Evolutionary conservation across 352 stramenopile genomes (phyloP), one percentile per base, ranked within the genome.

Genomic region (Pythium aristosporum): DNA sequence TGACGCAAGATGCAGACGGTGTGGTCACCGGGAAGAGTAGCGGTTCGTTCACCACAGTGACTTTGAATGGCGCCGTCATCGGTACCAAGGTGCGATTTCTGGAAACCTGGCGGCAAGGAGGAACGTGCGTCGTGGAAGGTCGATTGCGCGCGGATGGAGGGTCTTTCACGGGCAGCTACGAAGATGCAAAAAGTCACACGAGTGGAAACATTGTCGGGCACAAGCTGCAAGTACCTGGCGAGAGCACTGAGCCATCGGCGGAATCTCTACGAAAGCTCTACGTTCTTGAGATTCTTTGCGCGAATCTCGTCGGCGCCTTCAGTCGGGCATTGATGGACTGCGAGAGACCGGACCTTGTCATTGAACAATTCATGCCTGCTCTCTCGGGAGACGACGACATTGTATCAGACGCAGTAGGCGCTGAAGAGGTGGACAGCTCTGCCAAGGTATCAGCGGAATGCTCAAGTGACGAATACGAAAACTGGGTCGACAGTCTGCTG

Each of bases 171-270:
- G 87, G 87, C 28, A 89, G 68, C 43, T 96, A 96, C 41, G 85
- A 96, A 78, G 87, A 96, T 59, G 85, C 87, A 7, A 96, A 94
- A 46, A 94, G 85, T 41, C 85, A 93, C 57, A 96, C 87, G 12
- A 91, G 82, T 57, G 87, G 87, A 43, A 89, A 75, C 44, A 94
- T 96, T 67, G 69, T 89, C 13, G 87, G 87, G 30, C 86, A 75
- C 49, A 92, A 87, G 56, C 65, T 58, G 18, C 55, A 58, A 48
- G 21, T 18, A 21, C 12, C 37, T 44, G 36, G 18, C 39, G 37
- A 57, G n/a, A 37, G n/a, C 34, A 15, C 39, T 13, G 16, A 23
- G 9, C 47, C 16, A 1, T 10, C n/a, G 2, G 34, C 43, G 5
- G 6, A 37, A 25, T 50, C 51, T 20, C 43, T 67, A 8, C 34